Percentiles rank a stretch among this genome's conserved stretches.
Evolutionary conservation across 345 rosid species (phyloP).

Genomic region (Murraya koenigii): DNA sequence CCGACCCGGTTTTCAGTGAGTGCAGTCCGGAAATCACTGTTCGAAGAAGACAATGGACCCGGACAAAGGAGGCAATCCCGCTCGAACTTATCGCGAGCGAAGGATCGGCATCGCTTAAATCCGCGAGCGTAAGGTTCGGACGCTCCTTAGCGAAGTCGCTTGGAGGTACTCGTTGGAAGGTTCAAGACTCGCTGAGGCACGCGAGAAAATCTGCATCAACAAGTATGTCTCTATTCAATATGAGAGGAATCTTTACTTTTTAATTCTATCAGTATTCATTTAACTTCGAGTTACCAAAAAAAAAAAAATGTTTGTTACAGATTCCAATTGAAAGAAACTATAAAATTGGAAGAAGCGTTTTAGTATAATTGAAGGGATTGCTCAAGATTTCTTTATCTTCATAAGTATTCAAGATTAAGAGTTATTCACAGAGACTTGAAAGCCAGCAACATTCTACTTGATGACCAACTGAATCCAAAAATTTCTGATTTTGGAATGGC

Average conservation of each 20-base stretch:
- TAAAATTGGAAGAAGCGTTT: neutral
- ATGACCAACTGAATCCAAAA: conserved; percentile 12
- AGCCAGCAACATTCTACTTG: conserved; percentile 7
- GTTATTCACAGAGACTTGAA: conserved; percentile 10
- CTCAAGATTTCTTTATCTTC: conserved; percentile 12
- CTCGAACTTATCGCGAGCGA: too few species aligned
- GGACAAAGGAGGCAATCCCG: too few species aligned
- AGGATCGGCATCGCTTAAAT: too few species aligned
- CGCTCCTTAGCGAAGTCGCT: too few species aligned
- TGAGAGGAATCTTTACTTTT: neutral
- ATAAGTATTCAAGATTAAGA: conserved; percentile 1
- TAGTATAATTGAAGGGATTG: conserved; percentile 4
- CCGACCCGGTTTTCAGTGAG: too few species aligned
- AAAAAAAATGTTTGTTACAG: too few species aligned
- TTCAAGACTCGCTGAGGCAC: too few species aligned
- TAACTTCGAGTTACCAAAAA: neutral
- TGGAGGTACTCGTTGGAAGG: too few species aligned
- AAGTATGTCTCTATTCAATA: neutral
- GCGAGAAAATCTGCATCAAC: too few species aligned
- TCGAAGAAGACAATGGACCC: too few species aligned
- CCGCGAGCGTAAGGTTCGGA: too few species aligned
- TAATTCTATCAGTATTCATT: neutral
- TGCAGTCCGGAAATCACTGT: too few species aligned
- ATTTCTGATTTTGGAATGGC: conserved; percentile 19
- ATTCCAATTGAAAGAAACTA: neutral